These are phyloP conservation scores for Antrodiella citrinella DNA, from an alignment of 768 basidiomycete species.

Conservation along the genomic window DNA sequence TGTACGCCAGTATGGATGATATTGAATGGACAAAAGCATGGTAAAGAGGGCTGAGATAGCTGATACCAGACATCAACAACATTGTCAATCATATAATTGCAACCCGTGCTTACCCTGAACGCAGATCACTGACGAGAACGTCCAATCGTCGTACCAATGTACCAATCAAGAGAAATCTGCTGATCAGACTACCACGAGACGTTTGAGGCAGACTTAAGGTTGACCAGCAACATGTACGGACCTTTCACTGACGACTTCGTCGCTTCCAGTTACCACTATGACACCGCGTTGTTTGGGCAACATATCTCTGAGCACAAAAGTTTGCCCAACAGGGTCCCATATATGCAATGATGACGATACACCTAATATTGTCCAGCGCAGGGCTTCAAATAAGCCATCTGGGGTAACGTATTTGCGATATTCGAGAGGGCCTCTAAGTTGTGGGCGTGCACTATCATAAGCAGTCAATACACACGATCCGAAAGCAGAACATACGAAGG, in stretches of 20 bases:
- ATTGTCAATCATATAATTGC: no score
- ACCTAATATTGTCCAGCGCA: constrained; percentile 55
- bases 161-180: constrained; percentile 62
- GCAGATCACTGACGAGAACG: constrained; percentile 36
- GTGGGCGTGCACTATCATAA: constrained; percentile 39
- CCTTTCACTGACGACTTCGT: constrained; percentile 52
- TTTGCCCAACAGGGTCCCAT: constrained; percentile 52
- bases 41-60: constrained; percentile 30
- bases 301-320: constrained; percentile 42
- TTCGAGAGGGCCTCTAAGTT: constrained; percentile 28
- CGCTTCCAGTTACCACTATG: constrained; percentile 49
- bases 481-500: neutral
- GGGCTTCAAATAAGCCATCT: constrained; percentile 39
- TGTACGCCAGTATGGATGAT: constrained; percentile 41
- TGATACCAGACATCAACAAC: no score
- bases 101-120: no score
- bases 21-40: constrained; percentile 64
- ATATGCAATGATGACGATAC: constrained; percentile 56
- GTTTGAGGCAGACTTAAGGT: neutral
- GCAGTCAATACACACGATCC: no score
- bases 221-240: constrained; percentile 16
- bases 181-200: constrained; percentile 36
- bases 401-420: constrained; percentile 38
- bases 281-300: constrained; percentile 25
- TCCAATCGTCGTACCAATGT: constrained; percentile 63